phyloP scores from a whole-genome alignment of 169 alveolate species.

The Eimeria falciformis region DNA sequence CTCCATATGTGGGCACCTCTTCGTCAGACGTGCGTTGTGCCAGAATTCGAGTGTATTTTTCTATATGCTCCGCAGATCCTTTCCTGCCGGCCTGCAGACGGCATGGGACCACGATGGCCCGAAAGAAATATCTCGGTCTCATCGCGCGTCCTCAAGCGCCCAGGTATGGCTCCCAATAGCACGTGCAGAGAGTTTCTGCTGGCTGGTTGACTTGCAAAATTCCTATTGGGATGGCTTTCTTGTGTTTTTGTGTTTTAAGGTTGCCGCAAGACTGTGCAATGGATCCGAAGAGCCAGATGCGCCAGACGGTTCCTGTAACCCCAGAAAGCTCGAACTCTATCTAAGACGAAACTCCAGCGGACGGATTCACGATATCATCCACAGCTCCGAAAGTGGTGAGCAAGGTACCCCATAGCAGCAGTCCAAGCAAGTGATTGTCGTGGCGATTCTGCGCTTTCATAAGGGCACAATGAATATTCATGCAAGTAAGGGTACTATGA shows the following conservation, averaged over 20 bases:
- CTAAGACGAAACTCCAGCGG: conserved; percentile 53
- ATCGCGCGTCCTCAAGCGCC: not conserved
- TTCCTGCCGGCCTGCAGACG: conserved; percentile 64
- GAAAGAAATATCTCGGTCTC: conserved; percentile 2
- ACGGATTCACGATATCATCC: conserved; percentile 15
- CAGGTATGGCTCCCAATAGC: conserved; percentile 1
- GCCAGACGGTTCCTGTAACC: conserved; percentile 4
- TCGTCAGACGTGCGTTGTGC: not conserved
- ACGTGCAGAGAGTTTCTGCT: not conserved
- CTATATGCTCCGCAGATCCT: conserved; percentile 10
- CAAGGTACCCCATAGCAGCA: not conserved
- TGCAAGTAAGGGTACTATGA: not conserved
- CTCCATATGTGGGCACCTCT: not conserved
- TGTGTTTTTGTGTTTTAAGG: not conserved
- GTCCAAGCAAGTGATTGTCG: not conserved
- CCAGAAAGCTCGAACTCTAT: conserved; percentile 39
- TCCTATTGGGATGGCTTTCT: not conserved
- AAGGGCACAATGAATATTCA: not conserved
- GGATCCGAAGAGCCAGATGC: conserved; percentile 8
- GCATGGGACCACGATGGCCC: conserved; percentile 22
- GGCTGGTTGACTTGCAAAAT: not conserved
- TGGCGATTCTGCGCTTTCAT: not conserved
- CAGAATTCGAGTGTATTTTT: not conserved
- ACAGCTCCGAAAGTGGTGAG: conserved; percentile 21
- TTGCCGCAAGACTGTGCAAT: conserved; percentile 37